A percentile compares a stretch with the other conserved stretches of the same genome.
phyloP scores from a whole-genome alignment of 2,329 filamentous ascomycete genomes.

The Aspergillus cejpii region DNA sequence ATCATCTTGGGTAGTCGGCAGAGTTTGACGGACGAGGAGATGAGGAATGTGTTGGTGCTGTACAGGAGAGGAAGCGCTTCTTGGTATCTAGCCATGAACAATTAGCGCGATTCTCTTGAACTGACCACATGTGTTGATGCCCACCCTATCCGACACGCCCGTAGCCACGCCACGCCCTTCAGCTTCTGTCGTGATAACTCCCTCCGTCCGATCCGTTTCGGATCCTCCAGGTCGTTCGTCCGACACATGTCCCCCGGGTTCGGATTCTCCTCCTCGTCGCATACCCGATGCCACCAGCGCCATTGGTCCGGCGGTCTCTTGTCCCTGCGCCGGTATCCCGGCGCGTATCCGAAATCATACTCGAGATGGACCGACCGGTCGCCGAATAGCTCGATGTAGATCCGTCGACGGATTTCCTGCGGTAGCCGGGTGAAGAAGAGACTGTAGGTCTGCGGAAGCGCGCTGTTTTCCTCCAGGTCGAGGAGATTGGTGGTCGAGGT shows the following conservation, averaged over 20 bases:
- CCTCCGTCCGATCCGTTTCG: neutral
- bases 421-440: constrained; percentile 2
- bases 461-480: neutral
- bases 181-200: constrained; percentile 2
- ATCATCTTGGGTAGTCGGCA: constrained; percentile 4
- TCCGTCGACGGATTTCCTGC: neutral
- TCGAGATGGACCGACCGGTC: constrained; percentile 2
- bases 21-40: constrained; percentile 2
- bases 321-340: constrained; percentile 1
- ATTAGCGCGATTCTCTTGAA: neutral
- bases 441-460: neutral
- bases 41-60: constrained; percentile 2
- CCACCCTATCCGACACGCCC: constrained; percentile 2
- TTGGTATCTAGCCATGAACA: neutral
- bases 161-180: constrained; percentile 3
- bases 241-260: constrained; percentile 4
- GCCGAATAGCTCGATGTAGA: constrained; percentile 3
- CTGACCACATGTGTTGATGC: neutral
- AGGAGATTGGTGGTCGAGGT: neutral
- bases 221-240: constrained; percentile 1
- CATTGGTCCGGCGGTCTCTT: constrained; percentile 5
- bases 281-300: constrained; percentile 7
- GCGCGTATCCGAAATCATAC: constrained; percentile 4
- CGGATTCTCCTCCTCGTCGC: constrained; percentile 1
- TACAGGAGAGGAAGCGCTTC: constrained; percentile 4